Percentiles rank a stretch among this genome's conserved stretches.
Conservation (phyloP, 139 green algal species). For the Picochlorum sp. region DNA sequence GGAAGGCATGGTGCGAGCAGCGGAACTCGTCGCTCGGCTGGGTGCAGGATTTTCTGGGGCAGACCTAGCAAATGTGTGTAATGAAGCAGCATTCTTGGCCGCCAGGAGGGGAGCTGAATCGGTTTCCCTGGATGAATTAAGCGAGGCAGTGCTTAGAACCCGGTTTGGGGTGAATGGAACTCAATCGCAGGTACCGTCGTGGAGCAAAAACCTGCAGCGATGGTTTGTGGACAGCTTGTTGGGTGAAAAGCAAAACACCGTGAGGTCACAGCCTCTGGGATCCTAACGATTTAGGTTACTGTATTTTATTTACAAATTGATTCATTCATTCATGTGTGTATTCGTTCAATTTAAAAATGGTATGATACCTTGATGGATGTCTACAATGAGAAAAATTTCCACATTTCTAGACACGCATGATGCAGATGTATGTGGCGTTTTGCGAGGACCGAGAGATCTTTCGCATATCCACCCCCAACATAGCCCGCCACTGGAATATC, state of each 20-base stretch:
- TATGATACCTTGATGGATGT: background rate
- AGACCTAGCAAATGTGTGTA: conserved; percentile 92
- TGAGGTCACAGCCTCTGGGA: conserved; percentile 9
- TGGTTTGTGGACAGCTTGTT: conserved; percentile 2
- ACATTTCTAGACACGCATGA: conserved; percentile 48
- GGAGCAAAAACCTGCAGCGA: background rate
- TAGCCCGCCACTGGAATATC: conserved; percentile 53
- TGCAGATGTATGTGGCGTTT: conserved; percentile 58
- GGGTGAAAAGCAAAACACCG: background rate
- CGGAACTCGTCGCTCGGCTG: background rate
- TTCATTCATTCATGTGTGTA: conserved; percentile 1
- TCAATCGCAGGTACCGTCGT: background rate
- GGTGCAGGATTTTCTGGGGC: conserved; percentile 57
- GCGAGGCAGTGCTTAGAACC: conserved; percentile 2
- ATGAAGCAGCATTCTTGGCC: conserved; percentile 39
- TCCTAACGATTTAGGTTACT: background rate
- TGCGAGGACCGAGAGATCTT: conserved; percentile 54
- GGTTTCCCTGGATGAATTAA: conserved; percentile 1
- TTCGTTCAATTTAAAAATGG: background rate
- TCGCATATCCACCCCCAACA: conserved; percentile 66
- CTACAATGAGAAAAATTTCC: conserved; percentile 28
- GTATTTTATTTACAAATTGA: background rate
- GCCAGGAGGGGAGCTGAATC: background rate
- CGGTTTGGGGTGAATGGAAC: conserved; percentile 9
- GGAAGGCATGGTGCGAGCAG: conserved; percentile 1